Percentiles rank a stretch among this genome's conserved stretches.
Evolutionary conservation across 2,329 filamentous ascomycete genomes (phyloP).

Genomic region (Neofusicoccum sp.): DNA sequence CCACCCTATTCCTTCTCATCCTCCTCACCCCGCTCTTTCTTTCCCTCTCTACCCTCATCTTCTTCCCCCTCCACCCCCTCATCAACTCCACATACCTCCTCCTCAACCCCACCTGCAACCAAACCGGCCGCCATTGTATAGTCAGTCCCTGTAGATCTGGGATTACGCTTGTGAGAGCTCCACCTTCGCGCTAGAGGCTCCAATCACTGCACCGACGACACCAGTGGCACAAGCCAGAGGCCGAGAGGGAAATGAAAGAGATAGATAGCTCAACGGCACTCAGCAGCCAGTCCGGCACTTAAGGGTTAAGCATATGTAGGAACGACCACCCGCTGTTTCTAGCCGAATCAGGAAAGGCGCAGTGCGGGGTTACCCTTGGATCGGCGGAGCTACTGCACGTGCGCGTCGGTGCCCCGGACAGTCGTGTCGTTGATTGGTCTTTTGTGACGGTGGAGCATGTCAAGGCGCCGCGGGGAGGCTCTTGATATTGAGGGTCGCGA

Average conservation of each 20-base stretch:
- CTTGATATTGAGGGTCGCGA: not conserved
- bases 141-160: too few species aligned
- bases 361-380: not conserved
- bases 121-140: too few species aligned
- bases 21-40: too few species aligned
- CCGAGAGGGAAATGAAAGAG: not conserved
- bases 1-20: constrained; percentile 35
- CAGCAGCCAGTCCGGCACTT: not conserved
- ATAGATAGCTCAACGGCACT: not conserved
- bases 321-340: not conserved
- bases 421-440: not conserved
- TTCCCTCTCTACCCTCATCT: too few species aligned
- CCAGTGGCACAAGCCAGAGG: too few species aligned
- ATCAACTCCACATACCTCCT: too few species aligned
- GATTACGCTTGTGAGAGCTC: constrained; percentile 32
- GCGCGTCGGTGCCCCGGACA: not conserved
- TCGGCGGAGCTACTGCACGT: not conserved
- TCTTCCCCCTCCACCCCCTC: too few species aligned
- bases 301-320: not conserved
- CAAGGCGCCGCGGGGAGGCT: too few species aligned
- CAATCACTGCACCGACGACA: constrained; percentile 30
- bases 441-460: too few species aligned
- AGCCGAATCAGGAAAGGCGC: not conserved
- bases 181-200: constrained; percentile 40
- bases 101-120: too few species aligned